Conservation (phyloP, 2,329 filamentous ascomycete genomes). For the Fusarium duplospermum region DNA sequence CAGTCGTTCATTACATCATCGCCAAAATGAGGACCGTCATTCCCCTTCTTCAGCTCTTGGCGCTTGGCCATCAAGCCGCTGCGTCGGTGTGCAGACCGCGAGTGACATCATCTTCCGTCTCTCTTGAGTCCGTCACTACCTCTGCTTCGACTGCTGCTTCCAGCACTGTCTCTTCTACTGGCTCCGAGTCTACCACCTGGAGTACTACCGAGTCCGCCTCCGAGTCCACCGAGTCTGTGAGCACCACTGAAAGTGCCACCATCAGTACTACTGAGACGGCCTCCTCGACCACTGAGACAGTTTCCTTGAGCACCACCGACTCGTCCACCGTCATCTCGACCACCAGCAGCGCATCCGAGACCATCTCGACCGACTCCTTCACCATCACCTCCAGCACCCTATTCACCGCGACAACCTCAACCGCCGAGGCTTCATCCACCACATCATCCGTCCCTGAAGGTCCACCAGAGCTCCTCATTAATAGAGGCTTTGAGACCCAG, state of each 20-base stretch:
- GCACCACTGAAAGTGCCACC: neutral
- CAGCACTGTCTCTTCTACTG: neutral
- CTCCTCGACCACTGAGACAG: neutral
- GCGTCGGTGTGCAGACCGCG: neutral
- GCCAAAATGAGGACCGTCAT: neutral
- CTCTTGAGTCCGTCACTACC: neutral
- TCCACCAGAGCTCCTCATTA: neutral
- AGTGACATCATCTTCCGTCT: neutral
- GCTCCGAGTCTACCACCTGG: neutral
- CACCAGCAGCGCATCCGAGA: neutral
- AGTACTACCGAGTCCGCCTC: neutral
- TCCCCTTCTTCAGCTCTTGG: neutral
- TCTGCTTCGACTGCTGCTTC: neutral
- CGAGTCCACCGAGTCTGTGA: neutral
- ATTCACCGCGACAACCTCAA: neutral
- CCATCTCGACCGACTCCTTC: neutral
- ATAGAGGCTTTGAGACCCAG: neutral
- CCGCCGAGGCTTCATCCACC: neutral
- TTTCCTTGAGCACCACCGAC: neutral
- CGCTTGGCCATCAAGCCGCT: neutral
- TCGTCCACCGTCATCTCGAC: neutral
- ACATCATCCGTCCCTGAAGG: neutral
- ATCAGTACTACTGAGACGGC: neutral
- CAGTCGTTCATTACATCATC: neutral
- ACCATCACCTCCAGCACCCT: neutral